These are phyloP conservation scores for Allium sativum DNA, from an alignment of 106 monocot species.

Conservation along the genomic window DNA sequence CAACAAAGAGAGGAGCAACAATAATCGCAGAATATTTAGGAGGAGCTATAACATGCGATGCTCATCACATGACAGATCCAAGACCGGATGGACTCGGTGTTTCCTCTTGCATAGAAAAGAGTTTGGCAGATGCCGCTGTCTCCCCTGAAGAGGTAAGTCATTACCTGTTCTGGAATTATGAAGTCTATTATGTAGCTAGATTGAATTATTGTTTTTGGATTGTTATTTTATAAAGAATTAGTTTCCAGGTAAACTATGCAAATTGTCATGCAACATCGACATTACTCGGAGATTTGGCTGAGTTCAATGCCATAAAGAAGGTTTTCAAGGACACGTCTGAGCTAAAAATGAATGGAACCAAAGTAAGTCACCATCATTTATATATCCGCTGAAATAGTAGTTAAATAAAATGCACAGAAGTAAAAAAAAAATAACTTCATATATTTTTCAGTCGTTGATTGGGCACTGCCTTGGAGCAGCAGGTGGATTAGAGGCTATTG, in stretches of 20 bases:
- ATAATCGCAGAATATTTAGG: conserved; percentile 53
- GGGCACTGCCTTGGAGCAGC: conserved; percentile 87
- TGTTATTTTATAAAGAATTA: too few relatives aligned
- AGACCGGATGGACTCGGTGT: conserved; percentile 46
- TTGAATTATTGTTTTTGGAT: too few relatives aligned
- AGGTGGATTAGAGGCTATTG: conserved; percentile 94
- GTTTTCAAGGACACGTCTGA: conserved; percentile 37
- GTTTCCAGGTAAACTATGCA: conserved; percentile 38
- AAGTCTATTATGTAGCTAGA: too few relatives aligned
- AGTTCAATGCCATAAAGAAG: conserved; percentile 46
- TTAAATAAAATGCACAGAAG: too few relatives aligned
- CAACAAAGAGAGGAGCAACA: conserved; percentile 38
- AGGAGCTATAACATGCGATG: conserved; percentile 58
- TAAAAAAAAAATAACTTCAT: too few relatives aligned
- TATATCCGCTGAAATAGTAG: too few relatives aligned
- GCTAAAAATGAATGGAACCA: conserved; percentile 52
- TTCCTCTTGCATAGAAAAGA: conserved; percentile 42
- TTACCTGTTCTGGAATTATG: too few relatives aligned
- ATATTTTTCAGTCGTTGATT: conserved; percentile 26
- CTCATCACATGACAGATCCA: conserved; percentile 63
- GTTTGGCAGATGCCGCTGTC: conserved; percentile 40
- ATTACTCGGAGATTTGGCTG: conserved; percentile 39
- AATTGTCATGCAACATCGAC: conserved; percentile 62
- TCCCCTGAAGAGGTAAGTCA: conserved; percentile 35
- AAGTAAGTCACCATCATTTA: conserved; percentile 9